Evolutionary conservation across 768 basidiomycete species (phyloP), one percentile per base, ranked within the genome.

Genomic region (Russula abietina): DNA sequence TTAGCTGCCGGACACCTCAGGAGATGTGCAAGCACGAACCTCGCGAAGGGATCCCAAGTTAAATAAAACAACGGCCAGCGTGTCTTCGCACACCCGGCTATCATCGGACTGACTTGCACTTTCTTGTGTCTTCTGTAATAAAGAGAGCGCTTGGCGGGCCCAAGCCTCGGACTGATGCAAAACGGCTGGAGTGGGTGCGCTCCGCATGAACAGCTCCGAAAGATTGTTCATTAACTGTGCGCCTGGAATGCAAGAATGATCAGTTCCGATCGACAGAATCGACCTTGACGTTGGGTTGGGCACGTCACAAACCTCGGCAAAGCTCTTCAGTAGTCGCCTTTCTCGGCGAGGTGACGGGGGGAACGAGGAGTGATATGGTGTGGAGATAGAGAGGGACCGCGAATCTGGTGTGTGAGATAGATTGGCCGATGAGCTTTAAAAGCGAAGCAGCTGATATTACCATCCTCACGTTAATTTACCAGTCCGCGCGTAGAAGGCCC

Each of bases 381-480:
- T 85, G 85, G 11, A 87, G 75, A 71, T 88, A 88, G 6, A 89
- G 76, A 2, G 82, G 80, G 68, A 85, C 75, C 0, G 88, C 86
- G 65, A 80, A 85, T 26, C 87, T 89, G 59, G 55, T 1, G 16
- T 12, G 12, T 14, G 51, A 30, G 10, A 43, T 24, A 55, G 39
- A 59, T 53, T 43, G 32, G 51, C 26, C 32, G 45, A 68, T 57
- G 30, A 62, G 38, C 53, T 46, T 71, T 59, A 49, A 43, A 62
- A 66, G n/a, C 57, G 43, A 28, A 54, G 50, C 14, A 38, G 24
- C 3, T 57, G 33, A n/a, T 55, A 3, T 32, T 1, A 43, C 19
- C 36, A 17, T n/a, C 75, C 81, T 62, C 69, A 86, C 85, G 85
- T 80, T n/a, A 77, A 66, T 60, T 81, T 82, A 24, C 83, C 86